A percentile compares a stretch with the other conserved stretches of the same genome.
phyloP scores from a whole-genome alignment of 306 rosid genomes.

The Ammopiptanthus mongolicus region DNA sequence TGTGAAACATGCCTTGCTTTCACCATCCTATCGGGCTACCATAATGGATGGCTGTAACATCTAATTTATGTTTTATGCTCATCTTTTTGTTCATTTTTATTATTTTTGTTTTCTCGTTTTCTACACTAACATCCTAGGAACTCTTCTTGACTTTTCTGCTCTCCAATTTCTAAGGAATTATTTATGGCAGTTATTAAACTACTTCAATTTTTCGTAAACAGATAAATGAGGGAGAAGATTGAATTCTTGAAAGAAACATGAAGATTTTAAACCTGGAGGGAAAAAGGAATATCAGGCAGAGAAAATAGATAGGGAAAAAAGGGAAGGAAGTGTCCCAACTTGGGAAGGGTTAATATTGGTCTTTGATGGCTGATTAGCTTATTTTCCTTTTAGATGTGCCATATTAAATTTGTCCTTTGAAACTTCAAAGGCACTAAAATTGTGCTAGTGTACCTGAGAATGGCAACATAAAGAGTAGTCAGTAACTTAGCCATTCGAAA shows the following conservation, averaged over 20 bases:
- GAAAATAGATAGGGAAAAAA: background rate
- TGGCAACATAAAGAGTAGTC: background rate
- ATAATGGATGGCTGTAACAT: background rate
- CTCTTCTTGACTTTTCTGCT: background rate
- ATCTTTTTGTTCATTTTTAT: background rate
- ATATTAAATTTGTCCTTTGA: background rate
- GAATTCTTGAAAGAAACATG: background rate
- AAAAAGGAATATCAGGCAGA: background rate
- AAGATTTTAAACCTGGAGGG: background rate
- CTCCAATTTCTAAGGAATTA: background rate
- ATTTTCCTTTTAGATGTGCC: background rate
- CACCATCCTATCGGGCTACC: background rate
- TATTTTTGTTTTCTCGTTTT: background rate
- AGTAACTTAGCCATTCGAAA: background rate
- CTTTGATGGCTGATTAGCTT: background rate
- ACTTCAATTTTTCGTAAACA: background rate
- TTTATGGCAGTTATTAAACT: background rate
- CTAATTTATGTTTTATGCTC: background rate
- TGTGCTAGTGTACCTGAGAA: constrained; percentile 7
- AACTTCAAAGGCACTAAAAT: background rate
- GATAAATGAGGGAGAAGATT: background rate
- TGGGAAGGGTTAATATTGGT: constrained; percentile 9
- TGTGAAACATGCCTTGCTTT: background rate
- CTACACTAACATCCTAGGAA: background rate
- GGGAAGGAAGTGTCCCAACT: background rate